Percentiles rank a stretch among this genome's conserved stretches.
phyloP scores from a whole-genome alignment of 2,329 filamentous ascomycete genomes.

The Aspergillus sp. region DNA sequence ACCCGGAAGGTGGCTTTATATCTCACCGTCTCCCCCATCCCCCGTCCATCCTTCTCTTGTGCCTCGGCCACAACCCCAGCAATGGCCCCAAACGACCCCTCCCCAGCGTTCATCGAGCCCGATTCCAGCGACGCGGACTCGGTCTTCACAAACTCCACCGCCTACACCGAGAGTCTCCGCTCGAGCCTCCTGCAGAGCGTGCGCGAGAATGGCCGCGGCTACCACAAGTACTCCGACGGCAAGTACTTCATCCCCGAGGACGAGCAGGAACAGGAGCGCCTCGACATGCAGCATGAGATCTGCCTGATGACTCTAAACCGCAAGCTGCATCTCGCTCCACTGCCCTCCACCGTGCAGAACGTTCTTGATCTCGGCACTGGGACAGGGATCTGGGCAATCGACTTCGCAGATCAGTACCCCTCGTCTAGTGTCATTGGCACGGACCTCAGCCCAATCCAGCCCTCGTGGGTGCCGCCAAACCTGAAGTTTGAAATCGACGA shows the following conservation, averaged over 20 bases:
- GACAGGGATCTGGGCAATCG: conserved; percentile 35
- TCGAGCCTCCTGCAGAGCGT: conserved; percentile 35
- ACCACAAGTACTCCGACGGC: conserved; percentile 30
- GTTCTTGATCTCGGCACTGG: conserved; percentile 46
- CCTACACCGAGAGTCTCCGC: conserved; percentile 22
- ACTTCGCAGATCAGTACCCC: conserved; percentile 35
- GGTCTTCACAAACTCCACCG: not conserved
- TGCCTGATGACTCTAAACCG: conserved; percentile 22
- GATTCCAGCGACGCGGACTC: conserved; percentile 1
- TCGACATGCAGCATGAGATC: conserved; percentile 24
- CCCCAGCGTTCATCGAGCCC: not conserved
- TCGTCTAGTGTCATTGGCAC: conserved; percentile 47
- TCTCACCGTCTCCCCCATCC: too few species aligned
- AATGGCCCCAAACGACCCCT: too few species aligned
- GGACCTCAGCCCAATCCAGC: conserved; percentile 53
- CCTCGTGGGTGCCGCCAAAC: conserved; percentile 37
- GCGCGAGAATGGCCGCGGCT: conserved; percentile 40
- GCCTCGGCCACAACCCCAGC: too few species aligned
- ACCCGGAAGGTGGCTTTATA: too few species aligned
- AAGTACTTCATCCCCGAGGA: conserved; percentile 33
- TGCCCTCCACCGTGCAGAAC: conserved; percentile 22
- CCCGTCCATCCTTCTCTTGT: too few species aligned
- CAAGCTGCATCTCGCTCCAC: conserved; percentile 24
- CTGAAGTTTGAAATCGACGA: conserved; percentile 33
- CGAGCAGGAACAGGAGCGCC: conserved; percentile 32